Base-by-base conservation (phyloP, 805 yeast species). In the Teunomyces stri region DNA sequence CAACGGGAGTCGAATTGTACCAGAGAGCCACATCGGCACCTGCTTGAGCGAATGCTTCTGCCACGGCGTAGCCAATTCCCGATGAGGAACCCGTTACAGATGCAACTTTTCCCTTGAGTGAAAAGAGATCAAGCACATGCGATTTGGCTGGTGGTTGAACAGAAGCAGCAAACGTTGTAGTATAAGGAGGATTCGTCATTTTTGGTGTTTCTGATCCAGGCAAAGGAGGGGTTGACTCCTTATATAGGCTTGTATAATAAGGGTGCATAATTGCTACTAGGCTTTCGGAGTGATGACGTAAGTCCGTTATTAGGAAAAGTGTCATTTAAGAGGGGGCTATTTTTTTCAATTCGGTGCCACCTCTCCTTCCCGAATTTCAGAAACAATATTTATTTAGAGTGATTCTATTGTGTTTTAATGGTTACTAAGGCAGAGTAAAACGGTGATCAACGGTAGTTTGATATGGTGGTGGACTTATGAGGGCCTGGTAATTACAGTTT, bases 81-180 rank as follows among this genome's bases (percentile, higher is more conserved):
- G 85, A 75, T 13, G 91, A 83, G 10, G 89, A 87, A 40, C 96
- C 96, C n/a, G 95, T 86, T 49, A 89, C 79, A 3, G 87, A 81
- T 22, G 95, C 94, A 11, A 84, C 85, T 66, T 87, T 88, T 22
- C 94, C 95, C 68, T 84, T 84, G 50, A 89, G 75, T 3, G 89
- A 83, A 66, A 89, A 87, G 53, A 86, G 72, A 51, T 85, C 91
- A 52, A 84, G 67, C 30, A 84, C 82, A 59, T 74, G 66, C 45
- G 69, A 68, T 33, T 81, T 65, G 50, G 67, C 62, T 42, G 90
- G 90, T 12, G 72, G 69, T 42, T 75, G 70, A 45, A 69, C 67
- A 16, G 89, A 89, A 5, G 51, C 58, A 20, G 58, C 66, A 42
- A 62, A 52, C 42, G 48, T 41, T 13, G 67, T 60, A 11, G n/a